Percentiles rank a stretch among this genome's conserved stretches.
phyloP scores from a whole-genome alignment of 345 rosid genomes.

The Dimocarpus longan region DNA sequence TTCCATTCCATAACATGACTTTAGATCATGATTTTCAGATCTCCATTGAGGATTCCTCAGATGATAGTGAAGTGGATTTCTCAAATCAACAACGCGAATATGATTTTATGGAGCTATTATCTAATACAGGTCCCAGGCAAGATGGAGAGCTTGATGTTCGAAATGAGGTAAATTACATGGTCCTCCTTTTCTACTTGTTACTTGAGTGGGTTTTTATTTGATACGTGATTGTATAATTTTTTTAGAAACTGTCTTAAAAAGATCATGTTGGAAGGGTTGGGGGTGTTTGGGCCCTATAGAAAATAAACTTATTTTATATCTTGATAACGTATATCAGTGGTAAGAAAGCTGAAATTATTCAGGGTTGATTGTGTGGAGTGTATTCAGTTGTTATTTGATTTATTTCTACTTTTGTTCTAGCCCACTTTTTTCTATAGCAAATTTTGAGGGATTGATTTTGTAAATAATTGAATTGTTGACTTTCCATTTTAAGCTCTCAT shows the following conservation, averaged over 20 bases:
- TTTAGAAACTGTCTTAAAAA: background rate
- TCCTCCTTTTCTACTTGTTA: background rate
- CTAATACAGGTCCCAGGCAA: constrained; percentile 38
- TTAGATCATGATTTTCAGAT: constrained; percentile 36
- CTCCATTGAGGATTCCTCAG: constrained; percentile 49
- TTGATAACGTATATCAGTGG: background rate
- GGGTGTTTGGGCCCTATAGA: background rate
- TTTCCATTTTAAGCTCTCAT: too few relatives aligned
- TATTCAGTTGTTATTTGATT: too few relatives aligned
- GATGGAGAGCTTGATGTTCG: constrained; percentile 39
- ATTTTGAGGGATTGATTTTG: too few relatives aligned
- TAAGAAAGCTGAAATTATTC: background rate
- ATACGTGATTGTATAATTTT: background rate
- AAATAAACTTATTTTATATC: constrained; percentile 2
- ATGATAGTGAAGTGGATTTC: constrained; percentile 68
- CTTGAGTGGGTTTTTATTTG: background rate
- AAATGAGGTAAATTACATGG: constrained; percentile 53
- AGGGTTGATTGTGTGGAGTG: too few relatives aligned
- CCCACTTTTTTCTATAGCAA: too few relatives aligned
- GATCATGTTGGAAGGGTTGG: background rate
- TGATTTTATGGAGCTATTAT: constrained; percentile 38
- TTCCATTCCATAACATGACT: constrained; percentile 27
- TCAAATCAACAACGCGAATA: constrained; percentile 43
- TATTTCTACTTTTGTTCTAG: too few relatives aligned
- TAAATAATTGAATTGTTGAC: too few relatives aligned